Conservation (phyloP, 352 stramenopile species). For the Globisporangium cylindrosporum region DNA sequence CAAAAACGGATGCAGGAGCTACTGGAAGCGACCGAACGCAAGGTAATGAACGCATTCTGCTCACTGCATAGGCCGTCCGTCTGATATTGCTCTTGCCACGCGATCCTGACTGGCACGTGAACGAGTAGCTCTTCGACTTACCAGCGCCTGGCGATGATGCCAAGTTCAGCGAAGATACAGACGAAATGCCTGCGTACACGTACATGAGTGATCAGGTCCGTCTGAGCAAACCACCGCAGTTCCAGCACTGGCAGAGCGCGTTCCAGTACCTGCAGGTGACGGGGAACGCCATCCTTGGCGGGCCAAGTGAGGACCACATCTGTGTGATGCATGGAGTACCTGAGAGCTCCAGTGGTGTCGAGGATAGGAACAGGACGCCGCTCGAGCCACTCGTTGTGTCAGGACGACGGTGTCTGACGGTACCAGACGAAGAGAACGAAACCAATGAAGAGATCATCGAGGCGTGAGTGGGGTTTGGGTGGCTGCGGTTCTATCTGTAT, state of each 20-base stretch:
- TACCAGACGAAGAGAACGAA: slow-evolving; percentile 12
- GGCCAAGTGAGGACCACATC: slow-evolving; percentile 41
- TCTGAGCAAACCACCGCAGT: slow-evolving; percentile 38
- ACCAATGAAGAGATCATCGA: slow-evolving; percentile 26
- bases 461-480: slow-evolving; percentile 10
- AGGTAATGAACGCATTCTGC: neutral
- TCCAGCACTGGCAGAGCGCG: slow-evolving; percentile 40
- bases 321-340: slow-evolving; percentile 18
- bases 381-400: slow-evolving; percentile 6
- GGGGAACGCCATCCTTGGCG: slow-evolving; percentile 23
- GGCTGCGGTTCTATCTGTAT: slow-evolving; percentile 14
- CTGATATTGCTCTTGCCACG: neutral
- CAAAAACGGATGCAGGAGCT: slow-evolving; percentile 38
- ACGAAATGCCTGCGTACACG: slow-evolving; percentile 27
- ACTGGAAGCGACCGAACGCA: slow-evolving; percentile 29
- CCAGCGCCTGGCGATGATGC: neutral
- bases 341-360: slow-evolving; percentile 9
- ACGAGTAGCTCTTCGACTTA: slow-evolving; percentile 1
- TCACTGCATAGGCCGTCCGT: neutral
- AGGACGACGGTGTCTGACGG: slow-evolving; percentile 1
- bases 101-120: neutral
- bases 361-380: slow-evolving; percentile 14
- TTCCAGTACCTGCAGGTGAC: slow-evolving; percentile 46
- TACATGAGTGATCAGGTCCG: slow-evolving; percentile 53
- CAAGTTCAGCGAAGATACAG: neutral